Conservation (phyloP, 192 early-diverging fungal species). For the Rhizophagus sp. region DNA sequence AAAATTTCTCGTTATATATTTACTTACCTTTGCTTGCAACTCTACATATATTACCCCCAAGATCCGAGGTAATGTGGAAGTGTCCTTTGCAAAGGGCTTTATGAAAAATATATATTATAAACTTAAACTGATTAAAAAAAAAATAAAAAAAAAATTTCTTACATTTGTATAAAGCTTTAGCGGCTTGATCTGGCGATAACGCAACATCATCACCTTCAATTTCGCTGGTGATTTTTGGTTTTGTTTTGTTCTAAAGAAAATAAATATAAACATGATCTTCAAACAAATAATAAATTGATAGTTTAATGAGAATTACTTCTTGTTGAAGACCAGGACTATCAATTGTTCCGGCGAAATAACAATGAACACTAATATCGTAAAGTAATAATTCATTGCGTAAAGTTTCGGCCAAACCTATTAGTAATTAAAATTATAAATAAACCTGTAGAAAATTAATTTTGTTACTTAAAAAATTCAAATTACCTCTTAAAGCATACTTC, state of each 20-base stretch:
- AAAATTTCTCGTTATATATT: not conserved
- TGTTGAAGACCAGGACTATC: constrained; percentile 67
- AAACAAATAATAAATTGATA: not conserved
- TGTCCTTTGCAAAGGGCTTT: constrained; percentile 36
- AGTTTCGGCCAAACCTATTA: constrained; percentile 60
- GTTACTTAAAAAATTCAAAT: not conserved
- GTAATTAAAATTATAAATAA: not conserved
- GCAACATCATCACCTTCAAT: constrained; percentile 69
- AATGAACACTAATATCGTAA: constrained; percentile 66
- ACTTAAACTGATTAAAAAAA: not conserved
- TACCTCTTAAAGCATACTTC: constrained; percentile 71
- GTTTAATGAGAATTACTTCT: constrained; percentile 44
- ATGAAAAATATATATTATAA: not conserved
- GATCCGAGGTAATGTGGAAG: constrained; percentile 37
- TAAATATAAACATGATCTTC: not conserved
- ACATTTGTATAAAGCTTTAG: constrained; percentile 47
- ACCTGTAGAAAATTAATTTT: not conserved
- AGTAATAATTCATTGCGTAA: constrained; percentile 64
- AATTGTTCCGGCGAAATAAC: constrained; percentile 74
- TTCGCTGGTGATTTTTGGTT: constrained; percentile 66
- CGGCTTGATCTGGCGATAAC: constrained; percentile 62
- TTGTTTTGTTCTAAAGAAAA: constrained; percentile 62
- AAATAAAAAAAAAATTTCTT: not conserved
- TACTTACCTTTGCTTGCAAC: constrained; percentile 29
- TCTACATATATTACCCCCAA: constrained; percentile 36